Conservation (phyloP, 2,329 filamentous ascomycete species). For the Stenocarpella maydis region DNA sequence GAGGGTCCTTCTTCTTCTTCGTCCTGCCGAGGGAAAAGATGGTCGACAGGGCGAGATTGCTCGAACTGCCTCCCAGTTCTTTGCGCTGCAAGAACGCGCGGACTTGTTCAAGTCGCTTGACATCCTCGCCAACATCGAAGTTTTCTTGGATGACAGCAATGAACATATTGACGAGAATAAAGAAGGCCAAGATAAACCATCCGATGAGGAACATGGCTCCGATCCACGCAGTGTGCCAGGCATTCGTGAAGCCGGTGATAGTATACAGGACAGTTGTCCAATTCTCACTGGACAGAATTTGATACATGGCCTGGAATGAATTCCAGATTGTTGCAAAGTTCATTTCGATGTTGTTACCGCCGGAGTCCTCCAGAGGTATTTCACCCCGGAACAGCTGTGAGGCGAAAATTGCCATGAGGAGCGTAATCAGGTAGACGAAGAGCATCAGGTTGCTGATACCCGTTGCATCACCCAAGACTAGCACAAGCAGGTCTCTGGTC, state of each 20-base stretch:
- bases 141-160: conserved; percentile 99
- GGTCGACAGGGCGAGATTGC: conserved; percentile 79
- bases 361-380: conserved; percentile 69
- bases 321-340: conserved; percentile 94
- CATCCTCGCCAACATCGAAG: conserved; percentile 97
- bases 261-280: conserved; percentile 92
- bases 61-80: conserved; percentile 76
- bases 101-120: conserved; percentile 96
- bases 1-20: conserved; percentile 75
- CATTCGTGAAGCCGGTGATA: conserved; percentile 73
- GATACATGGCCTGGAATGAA: conserved; percentile 97
- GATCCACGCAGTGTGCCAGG: conserved; percentile 84
- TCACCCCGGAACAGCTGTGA: conserved; percentile 92
- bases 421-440: conserved; percentile 96
- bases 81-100: conserved; percentile 93
- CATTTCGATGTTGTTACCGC: conserved; percentile 71
- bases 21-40: conserved; percentile 71
- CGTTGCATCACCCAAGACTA: conserved; percentile 88
- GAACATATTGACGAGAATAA: conserved; percentile 99
- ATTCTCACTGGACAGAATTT: conserved; percentile 93
- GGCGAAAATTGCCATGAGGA: conserved; percentile 91
- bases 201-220: conserved; percentile 89
- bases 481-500: conserved; percentile 83
- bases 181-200: conserved; percentile 95
- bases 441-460: conserved; percentile 95